Percentiles rank a stretch among this genome's conserved stretches.
phyloP scores from a whole-genome alignment of 1,139 yeast genomes.

The Lodderomyces parapsilosis region DNA sequence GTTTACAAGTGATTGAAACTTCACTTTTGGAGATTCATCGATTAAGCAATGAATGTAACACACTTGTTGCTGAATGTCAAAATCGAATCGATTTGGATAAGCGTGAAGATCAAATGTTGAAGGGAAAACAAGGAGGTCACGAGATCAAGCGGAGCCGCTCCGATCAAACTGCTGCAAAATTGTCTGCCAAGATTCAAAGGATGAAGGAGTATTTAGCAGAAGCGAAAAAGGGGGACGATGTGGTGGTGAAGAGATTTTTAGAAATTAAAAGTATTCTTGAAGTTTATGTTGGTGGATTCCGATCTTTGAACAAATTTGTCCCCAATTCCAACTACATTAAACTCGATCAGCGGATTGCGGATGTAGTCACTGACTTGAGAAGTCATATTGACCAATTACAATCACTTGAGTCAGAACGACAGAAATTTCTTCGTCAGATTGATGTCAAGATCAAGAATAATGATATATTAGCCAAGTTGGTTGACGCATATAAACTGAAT shows the following conservation, averaged over 20 bases:
- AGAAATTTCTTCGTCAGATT: conserved; percentile 37
- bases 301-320: conserved; percentile 41
- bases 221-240: conserved; percentile 63
- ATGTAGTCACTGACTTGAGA: conserved; percentile 41
- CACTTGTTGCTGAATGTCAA: conserved; percentile 42
- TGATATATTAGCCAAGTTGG: conserved; percentile 51
- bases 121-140: conserved; percentile 44
- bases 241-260: conserved; percentile 43
- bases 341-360: conserved; percentile 40
- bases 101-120: conserved; percentile 54
- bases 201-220: conserved; percentile 52
- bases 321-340: conserved; percentile 49
- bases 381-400: conserved; percentile 29
- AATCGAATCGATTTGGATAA: conserved; percentile 51
- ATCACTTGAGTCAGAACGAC: conserved; percentile 32
- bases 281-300: conserved; percentile 44
- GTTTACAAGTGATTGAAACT: conserved; percentile 40
- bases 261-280: conserved; percentile 44
- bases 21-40: conserved; percentile 46
- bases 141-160: conserved; percentile 19
- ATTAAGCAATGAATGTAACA: conserved; percentile 39
- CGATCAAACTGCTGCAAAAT: conserved; percentile 33
- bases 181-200: conserved; percentile 39
- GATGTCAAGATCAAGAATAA: conserved; percentile 47
- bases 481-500: conserved; percentile 41